Base-by-base conservation (phyloP, 208 protist species). In the Trypanosomatidae sp. region DNA sequence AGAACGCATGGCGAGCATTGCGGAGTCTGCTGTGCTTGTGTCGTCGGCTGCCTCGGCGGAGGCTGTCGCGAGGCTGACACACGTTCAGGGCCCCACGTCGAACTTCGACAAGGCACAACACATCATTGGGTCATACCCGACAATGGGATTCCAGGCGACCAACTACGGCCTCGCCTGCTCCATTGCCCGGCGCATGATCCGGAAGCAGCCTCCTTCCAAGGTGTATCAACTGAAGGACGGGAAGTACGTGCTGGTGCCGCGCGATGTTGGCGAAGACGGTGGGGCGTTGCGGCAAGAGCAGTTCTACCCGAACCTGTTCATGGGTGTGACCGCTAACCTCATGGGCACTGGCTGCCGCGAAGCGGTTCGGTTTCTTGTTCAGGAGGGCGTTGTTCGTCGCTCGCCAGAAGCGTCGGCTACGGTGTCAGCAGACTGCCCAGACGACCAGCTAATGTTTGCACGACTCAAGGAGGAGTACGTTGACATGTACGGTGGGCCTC, bases 291-390 rank as follows among this genome's bases (percentile, higher is more conserved):
- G 12, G 49, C 66, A 47, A 19, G 36, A 56, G 7, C 62, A 65
- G 17, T 78, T 94, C 43, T 85, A 86, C 53, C 90, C 92, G 6
- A 87, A 62, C 1, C 60, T 94, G 43, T 97, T 95, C 62, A 46
- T 94, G 30, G 92, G 92, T 10, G 73, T 88, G 5, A 87, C 91
- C 0, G 92, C 92, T 1, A 95, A 95, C 62, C 76, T 95, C 39
- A 62, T 97, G 41, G 92, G 90, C 39, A 97, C 92, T 13, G 92
- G 92, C 22, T 94, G 89, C 65, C 81, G 92, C 19, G 89, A 95
- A 52, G 88, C 89, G 28, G 72, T 94, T 64, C 87, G 85, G 22
- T 97, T 95, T 76, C 81, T 97, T 30, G 83, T 92, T 43, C 72
- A 77, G n/a, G 84, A 97, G 52, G 86, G 88, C 65, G 66, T 93